These are phyloP conservation scores for Eutrema japonicum DNA, from an alignment of 345 rosid species.

Conservation along the genomic window DNA sequence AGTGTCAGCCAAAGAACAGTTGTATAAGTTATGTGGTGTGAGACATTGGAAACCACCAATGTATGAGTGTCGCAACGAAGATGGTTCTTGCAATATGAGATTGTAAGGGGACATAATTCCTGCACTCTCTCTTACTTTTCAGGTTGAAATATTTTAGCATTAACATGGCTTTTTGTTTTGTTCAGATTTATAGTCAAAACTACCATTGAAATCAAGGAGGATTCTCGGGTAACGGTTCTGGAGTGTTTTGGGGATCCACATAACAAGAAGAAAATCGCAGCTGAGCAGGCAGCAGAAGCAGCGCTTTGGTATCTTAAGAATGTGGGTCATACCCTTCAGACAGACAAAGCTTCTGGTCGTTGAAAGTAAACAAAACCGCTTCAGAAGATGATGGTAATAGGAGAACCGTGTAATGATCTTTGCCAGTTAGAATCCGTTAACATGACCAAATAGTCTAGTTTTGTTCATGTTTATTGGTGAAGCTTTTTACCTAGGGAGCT, in stretches of 20 bases:
- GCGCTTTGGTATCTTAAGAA: constrained; percentile 67
- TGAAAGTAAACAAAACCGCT: background rate
- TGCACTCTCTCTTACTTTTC: constrained; percentile 1
- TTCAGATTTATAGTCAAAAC: constrained; percentile 58
- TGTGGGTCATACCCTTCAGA: constrained; percentile 41
- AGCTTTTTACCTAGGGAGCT: background rate
- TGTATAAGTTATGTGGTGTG: constrained; percentile 52
- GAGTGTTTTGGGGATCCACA: constrained; percentile 58
- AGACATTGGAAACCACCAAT: constrained; percentile 58
- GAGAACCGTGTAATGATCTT: background rate
- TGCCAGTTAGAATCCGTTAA: background rate
- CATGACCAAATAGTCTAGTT: background rate
- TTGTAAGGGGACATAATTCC: constrained; percentile 45
- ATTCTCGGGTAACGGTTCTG: constrained; percentile 28
- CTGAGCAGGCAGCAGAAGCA: constrained; percentile 73
- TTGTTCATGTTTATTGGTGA: constrained; percentile 3
- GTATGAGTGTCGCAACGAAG: constrained; percentile 55
- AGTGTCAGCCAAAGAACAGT: constrained; percentile 47
- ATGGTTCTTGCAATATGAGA: constrained; percentile 54
- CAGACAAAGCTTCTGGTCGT: constrained; percentile 22
- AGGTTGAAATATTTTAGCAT: background rate
- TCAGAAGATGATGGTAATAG: background rate
- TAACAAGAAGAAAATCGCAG: constrained; percentile 56
- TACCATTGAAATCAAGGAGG: constrained; percentile 45
- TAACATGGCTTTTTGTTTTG: background rate